A percentile compares a stretch with the other conserved stretches of the same genome.
Evolutionary conservation across 2,329 filamentous ascomycete species (phyloP).

Genomic region (Fonsecaea nubica): DNA sequence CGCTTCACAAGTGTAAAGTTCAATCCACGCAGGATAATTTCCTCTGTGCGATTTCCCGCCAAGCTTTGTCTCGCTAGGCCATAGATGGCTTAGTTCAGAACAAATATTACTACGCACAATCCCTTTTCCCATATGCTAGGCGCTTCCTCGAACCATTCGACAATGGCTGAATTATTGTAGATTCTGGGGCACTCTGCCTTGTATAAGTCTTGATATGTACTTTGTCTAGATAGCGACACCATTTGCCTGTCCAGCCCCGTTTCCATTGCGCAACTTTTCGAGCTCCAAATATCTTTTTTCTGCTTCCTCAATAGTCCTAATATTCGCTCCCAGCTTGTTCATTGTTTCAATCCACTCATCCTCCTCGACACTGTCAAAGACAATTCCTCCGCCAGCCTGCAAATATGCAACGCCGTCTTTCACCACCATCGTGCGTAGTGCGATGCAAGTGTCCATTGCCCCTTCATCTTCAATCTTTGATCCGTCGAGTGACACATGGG

Average conservation of each 20-base stretch:
- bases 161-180: not conserved
- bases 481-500: constrained; percentile 70
- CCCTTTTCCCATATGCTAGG: not conserved
- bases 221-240: constrained; percentile 29
- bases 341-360: constrained; percentile 97
- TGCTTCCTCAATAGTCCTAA: constrained; percentile 83
- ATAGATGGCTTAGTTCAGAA: not conserved
- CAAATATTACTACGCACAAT: not conserved
- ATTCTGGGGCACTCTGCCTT: not conserved
- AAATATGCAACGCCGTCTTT: constrained; percentile 92
- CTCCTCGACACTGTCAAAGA: constrained; percentile 88
- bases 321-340: constrained; percentile 92
- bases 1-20: not conserved
- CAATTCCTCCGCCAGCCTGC: constrained; percentile 85
- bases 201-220: not conserved
- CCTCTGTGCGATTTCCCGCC: constrained; percentile 9
- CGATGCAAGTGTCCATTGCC: constrained; percentile 87
- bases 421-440: constrained; percentile 88
- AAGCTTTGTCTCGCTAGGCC: not conserved
- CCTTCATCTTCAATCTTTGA: constrained; percentile 68
- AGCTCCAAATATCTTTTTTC: constrained; percentile 69
- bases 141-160: not conserved
- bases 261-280: constrained; percentile 41
- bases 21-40: constrained; percentile 3
- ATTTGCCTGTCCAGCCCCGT: constrained; percentile 22